Percentiles rank a stretch among this genome's conserved stretches.
These are phyloP conservation scores for Acanthamoeba healyi DNA, from an alignment of 208 protist genomes.

Conservation along the genomic window DNA sequence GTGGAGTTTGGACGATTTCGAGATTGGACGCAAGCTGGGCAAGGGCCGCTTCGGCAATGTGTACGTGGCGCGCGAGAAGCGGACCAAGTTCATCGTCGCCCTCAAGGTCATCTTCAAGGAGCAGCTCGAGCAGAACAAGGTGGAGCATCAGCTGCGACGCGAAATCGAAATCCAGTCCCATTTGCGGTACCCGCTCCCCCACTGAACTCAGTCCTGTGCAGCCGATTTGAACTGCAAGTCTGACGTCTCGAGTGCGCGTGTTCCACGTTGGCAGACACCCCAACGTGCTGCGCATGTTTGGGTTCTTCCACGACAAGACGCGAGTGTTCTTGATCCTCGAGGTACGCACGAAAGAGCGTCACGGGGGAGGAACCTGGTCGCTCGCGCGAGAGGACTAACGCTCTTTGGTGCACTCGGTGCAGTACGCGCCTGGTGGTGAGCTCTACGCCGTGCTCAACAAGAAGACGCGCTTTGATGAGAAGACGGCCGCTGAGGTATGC, in stretches of 20 bases:
- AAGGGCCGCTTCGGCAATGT: conserved; percentile 99
- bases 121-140: conserved; percentile 95
- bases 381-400: too few species aligned
- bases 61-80: conserved; percentile 98
- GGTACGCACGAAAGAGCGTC: too few species aligned
- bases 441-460: conserved; percentile 97
- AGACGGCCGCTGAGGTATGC: conserved; percentile 90
- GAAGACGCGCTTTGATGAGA: conserved; percentile 92
- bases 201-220: not conserved
- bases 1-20: conserved; percentile 93
- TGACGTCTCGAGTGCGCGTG: not conserved
- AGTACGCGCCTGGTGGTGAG: conserved; percentile 97
- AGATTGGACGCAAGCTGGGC: conserved; percentile 95
- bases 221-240: too few species aligned
- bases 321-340: conserved; percentile 99
- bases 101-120: conserved; percentile 96
- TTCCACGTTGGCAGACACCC: conserved; percentile 91
- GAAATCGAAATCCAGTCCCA: conserved; percentile 99
- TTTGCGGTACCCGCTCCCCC: conserved; percentile 83
- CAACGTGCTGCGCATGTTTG: conserved; percentile 98
- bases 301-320: conserved; percentile 98
- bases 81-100: conserved; percentile 97
- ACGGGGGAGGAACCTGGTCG: too few species aligned
- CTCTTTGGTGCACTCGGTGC: not conserved
- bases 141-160: conserved; percentile 97